Evolutionary conservation across 1,284 basidiomycete genomes (phyloP), one percentile per base, ranked within the genome.

Genomic region (Ceratobasidium sp.): DNA sequence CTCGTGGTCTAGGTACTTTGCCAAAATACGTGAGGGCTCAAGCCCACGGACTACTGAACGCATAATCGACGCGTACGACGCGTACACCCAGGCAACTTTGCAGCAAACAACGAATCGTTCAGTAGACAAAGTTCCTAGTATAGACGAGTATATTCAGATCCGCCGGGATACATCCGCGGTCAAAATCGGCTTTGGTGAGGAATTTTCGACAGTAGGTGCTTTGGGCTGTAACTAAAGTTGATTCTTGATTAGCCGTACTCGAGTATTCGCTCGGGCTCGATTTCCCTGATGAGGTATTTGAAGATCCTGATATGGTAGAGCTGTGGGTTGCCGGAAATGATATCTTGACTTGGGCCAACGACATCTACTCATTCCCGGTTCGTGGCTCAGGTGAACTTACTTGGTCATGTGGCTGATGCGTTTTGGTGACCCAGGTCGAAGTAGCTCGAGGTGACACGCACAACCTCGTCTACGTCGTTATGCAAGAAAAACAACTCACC

Each of bases 141-240:
- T 90, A 27, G 88, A 90, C 74, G 86, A 87, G 4, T 90, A 89
- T 76, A 88, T 90, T 77, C 84, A 85, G 73, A 79, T 89, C 53
- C 84, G 89, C 45, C 83, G 89, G 60, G 87, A 90, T 76, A 89
- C 88, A 29, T 85, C 81, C 81, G 89, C 87, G 1, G 88, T 88
- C 80, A 89, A 88, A 77, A 87, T 89, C n/a, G 88, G 86, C 77
- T 89, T 86, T 82, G 88, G 84, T n/a, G 80, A 89, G 7, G 87
- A 89, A 4, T 29, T 5, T 45, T 36, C 1, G n/a, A 6, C 14
- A 17, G 27, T 2, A n/a, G 15, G 29, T 33, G 24, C 36, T 19
- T 8, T 31, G 31, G 6, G 31, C n/a, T 4, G 2, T 6, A 15
- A 44, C 48, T 31, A 17, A 17, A 22, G 0, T 17, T 36, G 33